Conservation (phyloP, 768 basidiomycete species). For the Termitomyces sp. region DNA sequence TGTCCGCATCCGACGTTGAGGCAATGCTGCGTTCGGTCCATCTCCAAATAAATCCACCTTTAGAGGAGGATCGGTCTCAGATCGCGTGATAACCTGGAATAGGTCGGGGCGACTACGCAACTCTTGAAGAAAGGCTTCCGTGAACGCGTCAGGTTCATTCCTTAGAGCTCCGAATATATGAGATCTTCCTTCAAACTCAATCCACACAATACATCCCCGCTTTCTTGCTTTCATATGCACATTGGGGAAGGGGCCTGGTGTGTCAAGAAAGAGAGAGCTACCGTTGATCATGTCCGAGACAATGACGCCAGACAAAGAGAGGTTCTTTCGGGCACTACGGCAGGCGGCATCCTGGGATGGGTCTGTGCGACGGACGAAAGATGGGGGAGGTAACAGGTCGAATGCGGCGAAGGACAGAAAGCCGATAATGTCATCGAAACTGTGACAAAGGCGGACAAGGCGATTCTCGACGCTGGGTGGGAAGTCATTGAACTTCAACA, state of each 20-base stretch:
- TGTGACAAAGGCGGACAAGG: not conserved
- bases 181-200: not conserved
- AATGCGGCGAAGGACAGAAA: not conserved
- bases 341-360: not conserved
- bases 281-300: not conserved
- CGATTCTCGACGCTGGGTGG: not conserved
- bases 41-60: not conserved
- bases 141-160: not conserved
- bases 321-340: not conserved
- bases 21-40: not conserved
- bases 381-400: not conserved
- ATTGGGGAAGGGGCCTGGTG: not conserved
- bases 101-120: not conserved
- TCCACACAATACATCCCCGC: not conserved
- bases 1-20: not conserved
- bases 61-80: not conserved
- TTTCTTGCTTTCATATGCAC: not conserved
- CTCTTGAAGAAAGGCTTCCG: not conserved
- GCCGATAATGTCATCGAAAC: not conserved
- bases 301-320: not conserved
- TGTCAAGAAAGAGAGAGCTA: not conserved
- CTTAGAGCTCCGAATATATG: not conserved
- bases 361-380: no score
- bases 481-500: not conserved
- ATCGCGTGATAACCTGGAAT: not conserved